These are phyloP conservation scores for Colletotrichum tropicale DNA, from an alignment of 2,329 filamentous ascomycete species.

Conservation along the genomic window DNA sequence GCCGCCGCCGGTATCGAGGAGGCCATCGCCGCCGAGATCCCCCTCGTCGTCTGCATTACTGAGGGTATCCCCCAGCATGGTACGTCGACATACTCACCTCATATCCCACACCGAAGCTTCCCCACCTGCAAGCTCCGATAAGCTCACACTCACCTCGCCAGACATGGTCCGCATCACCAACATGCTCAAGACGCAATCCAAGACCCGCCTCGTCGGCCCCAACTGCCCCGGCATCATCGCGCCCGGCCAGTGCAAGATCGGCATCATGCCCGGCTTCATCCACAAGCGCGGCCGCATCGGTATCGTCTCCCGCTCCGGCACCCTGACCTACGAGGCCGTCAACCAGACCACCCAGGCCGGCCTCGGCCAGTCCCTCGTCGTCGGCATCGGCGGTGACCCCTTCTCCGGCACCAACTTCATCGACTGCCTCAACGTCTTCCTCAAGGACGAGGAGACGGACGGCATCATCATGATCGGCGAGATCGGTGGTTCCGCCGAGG, in stretches of 20 bases:
- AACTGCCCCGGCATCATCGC: constrained; percentile 99
- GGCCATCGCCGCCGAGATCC: constrained; percentile 90
- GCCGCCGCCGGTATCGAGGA: constrained; percentile 97
- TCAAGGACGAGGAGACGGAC: constrained; percentile 94
- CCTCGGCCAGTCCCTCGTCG: constrained; percentile 95
- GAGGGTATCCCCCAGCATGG: constrained; percentile 98
- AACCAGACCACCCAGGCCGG: constrained; percentile 99
- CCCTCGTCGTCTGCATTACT: constrained; percentile 95
- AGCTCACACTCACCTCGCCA: constrained; percentile 36
- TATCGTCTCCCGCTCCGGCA: constrained; percentile 97
- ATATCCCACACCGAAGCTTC: not conserved
- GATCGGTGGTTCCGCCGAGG: constrained; percentile 96
- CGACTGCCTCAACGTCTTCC: constrained; percentile 97
- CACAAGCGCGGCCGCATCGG: constrained; percentile 99
- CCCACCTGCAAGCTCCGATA: not conserved
- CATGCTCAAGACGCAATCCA: constrained; percentile 96
- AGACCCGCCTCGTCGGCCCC: constrained; percentile 94
- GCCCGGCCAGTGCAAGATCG: constrained; percentile 97
- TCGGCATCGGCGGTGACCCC: constrained; percentile 97
- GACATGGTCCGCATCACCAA: constrained; percentile 99
- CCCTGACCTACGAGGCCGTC: constrained; percentile 98
- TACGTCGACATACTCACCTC: constrained; percentile 46
- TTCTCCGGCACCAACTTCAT: constrained; percentile 99
- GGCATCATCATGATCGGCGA: constrained; percentile 99
- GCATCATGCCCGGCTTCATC: constrained; percentile 99